Evolutionary conservation across 495 filamentous ascomycete genomes (phyloP).

Genomic region (Sabuloglossum arenarium): DNA sequence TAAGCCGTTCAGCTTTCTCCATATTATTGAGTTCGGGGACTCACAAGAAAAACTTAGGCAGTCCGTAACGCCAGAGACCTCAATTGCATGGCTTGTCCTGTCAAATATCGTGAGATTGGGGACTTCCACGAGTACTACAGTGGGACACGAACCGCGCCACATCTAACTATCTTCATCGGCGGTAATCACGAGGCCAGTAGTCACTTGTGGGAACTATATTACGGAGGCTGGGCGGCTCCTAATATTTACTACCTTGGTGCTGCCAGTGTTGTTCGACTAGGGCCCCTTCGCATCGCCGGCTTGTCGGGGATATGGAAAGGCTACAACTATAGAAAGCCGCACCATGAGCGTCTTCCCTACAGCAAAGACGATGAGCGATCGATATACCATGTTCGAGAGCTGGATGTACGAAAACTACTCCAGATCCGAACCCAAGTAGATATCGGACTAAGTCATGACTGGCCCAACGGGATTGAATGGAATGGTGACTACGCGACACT

Average conservation of each 20-base stretch:
- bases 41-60: slow-evolving; percentile 26
- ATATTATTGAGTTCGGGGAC: not conserved
- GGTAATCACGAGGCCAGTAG: slow-evolving; percentile 90
- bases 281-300: slow-evolving; percentile 69
- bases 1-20: slow-evolving; percentile 11
- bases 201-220: slow-evolving; percentile 74
- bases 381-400: slow-evolving; percentile 72
- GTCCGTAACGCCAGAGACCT: slow-evolving; percentile 76
- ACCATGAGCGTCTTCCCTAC: slow-evolving; percentile 77
- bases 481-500: slow-evolving; percentile 41
- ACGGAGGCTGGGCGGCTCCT: slow-evolving; percentile 90
- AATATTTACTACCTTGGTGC: slow-evolving; percentile 95
- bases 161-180: slow-evolving; percentile 74
- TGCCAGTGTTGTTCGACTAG: slow-evolving; percentile 65
- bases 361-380: slow-evolving; percentile 45
- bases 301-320: slow-evolving; percentile 87
- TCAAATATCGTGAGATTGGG: slow-evolving; percentile 61
- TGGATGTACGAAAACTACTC: slow-evolving; percentile 84
- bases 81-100: slow-evolving; percentile 64
- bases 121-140: slow-evolving; percentile 92
- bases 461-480: slow-evolving; percentile 65
- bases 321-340: slow-evolving; percentile 59
- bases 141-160: slow-evolving; percentile 54
- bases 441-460: slow-evolving; percentile 83
- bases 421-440: slow-evolving; percentile 68